Base-by-base conservation (phyloP, 257 asterid species). In the Perilla frutescens region DNA sequence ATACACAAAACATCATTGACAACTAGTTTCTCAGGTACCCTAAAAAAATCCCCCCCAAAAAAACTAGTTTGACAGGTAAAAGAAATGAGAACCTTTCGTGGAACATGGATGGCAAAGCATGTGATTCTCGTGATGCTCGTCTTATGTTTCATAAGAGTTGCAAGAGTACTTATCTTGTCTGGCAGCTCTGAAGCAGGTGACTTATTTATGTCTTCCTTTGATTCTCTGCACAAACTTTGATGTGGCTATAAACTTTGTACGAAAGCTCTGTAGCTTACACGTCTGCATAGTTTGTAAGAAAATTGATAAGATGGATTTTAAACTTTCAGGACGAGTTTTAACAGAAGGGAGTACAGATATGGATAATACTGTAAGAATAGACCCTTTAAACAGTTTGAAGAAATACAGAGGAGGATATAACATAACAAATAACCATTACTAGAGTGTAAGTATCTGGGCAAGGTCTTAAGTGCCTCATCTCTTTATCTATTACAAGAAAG, bases 351-450 rank as follows among this genome's bases (percentile, higher is more conserved):
- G 13, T 2, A 56, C 13, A 20, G 73, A 62, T 57, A 45, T 68
- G 49, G 84, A 85, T 72, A 77, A 72, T 56, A 91, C 97, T 1
- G 61, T 73, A 69, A 84, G 97, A 75, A 72, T 56, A 47, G 93
- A 91, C 76, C 96, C 93, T 34, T 65, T 85, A 32, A 54, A 89
- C 68, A 61, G 63, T 74, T 69, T 91, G 60, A 85, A 84, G 80
- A 87, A 86, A 86, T 89, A 91, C 73, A 79, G 83, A 75, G 97
- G 91, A 78, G 97, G 96, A 41, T 91, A 84, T 75, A 84, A 91
- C 77, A 53, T 89, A 66, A 85, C 82, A 72, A 91, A 87, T 83
- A 73, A 77, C 70, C 89, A 91, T 62, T 91, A 91, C 71, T 91
- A 93, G 97, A 83, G 90, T 82, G 96, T 91, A 85, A 81, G 96